phyloP scores from a whole-genome alignment of 2,329 filamentous ascomycete species.

The Aspergillus sp. region DNA sequence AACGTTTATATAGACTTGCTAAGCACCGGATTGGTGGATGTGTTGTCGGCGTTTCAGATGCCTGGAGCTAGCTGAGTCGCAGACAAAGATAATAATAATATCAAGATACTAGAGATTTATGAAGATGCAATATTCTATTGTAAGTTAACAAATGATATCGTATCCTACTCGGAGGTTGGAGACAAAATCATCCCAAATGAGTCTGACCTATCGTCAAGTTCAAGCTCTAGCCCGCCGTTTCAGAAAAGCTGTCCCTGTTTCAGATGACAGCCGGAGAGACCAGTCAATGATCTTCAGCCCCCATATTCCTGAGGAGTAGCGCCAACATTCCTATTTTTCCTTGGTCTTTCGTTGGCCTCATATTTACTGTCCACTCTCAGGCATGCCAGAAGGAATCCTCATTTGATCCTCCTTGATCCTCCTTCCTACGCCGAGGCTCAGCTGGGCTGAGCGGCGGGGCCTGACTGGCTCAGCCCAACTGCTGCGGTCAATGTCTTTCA shows the following conservation, averaged over 20 bases:
- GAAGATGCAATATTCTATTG: too few species aligned
- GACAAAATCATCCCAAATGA: not conserved
- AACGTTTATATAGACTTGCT: constrained; percentile 26
- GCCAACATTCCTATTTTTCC: not conserved
- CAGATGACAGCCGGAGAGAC: not conserved
- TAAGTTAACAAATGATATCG: too few species aligned
- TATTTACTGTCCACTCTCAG: not conserved
- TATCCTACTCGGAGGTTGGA: not conserved
- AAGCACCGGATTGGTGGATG: constrained; percentile 17
- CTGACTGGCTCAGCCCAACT: too few species aligned
- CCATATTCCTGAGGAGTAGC: too few species aligned
- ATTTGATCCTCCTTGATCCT: not conserved
- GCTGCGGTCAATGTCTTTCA: too few species aligned
- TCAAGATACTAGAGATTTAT: not conserved
- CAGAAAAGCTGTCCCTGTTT: not conserved
- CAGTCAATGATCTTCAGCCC: not conserved
- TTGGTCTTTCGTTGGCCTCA: not conserved
- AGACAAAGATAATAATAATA: constrained; percentile 16
- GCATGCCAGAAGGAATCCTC: constrained; percentile 3
- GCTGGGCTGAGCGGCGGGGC: not conserved
- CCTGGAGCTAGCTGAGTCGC: constrained; percentile 20
- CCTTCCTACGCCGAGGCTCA: not conserved
- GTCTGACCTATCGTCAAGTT: not conserved
- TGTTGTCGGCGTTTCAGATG: constrained; percentile 15
- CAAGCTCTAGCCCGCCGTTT: not conserved